Conservation (phyloP, 768 basidiomycete species). For the Cystobasidium onofrii region DNA sequence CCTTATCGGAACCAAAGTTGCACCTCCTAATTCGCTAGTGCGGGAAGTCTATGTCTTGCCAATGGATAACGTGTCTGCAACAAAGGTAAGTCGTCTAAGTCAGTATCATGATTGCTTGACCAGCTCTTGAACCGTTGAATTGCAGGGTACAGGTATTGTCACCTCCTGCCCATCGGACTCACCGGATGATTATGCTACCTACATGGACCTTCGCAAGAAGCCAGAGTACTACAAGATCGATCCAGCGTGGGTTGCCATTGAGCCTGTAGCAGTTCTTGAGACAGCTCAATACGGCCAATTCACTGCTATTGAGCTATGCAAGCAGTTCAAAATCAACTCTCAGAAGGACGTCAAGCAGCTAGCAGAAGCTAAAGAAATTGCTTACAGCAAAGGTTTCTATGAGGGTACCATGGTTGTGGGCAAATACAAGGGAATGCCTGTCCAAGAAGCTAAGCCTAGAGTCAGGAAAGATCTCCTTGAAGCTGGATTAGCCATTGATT, state of each 20-base stretch:
- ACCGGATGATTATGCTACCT: conserved; percentile 86
- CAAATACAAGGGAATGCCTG: conserved; percentile 76
- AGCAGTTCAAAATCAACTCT: conserved; percentile 85
- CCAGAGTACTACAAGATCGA: conserved; percentile 92
- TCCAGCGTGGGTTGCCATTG: conserved; percentile 71
- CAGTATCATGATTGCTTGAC: background rate
- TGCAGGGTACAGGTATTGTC: conserved; percentile 88
- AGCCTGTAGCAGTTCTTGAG: conserved; percentile 76
- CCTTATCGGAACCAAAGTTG: conserved; percentile 79
- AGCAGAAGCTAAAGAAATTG: conserved; percentile 91
- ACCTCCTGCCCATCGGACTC: conserved; percentile 98
- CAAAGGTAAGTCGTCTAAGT: conserved; percentile 55
- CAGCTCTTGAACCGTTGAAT: background rate
- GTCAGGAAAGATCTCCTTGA: conserved; percentile 77
- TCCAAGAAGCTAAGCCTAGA: conserved; percentile 84
- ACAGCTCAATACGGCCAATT: conserved; percentile 90
- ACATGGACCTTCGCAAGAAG: conserved; percentile 88
- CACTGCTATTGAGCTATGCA: conserved; percentile 71
- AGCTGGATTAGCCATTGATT: conserved; percentile 68
- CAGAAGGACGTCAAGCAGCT: conserved; percentile 89
- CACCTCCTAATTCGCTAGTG: conserved; percentile 71
- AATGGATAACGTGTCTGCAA: conserved; percentile 97
- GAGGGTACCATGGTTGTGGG: conserved; percentile 83
- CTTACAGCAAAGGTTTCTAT: conserved; percentile 98
- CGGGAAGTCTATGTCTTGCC: conserved; percentile 89